Evolutionary conservation across 257 asterid species (phyloP).

Genomic region (Mentha longifolia): DNA sequence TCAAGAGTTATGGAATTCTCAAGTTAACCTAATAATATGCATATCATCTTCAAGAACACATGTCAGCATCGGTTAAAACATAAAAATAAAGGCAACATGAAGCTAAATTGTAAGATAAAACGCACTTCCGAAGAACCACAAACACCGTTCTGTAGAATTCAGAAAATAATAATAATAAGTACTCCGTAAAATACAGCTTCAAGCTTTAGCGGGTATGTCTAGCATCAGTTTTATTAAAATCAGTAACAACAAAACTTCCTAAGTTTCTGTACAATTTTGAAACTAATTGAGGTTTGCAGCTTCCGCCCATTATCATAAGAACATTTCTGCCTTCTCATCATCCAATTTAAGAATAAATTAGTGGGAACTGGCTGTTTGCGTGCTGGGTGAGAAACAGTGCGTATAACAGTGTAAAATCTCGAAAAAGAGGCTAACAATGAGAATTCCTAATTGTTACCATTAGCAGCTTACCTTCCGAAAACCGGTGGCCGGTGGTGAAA

Average conservation of each 20-base stretch:
- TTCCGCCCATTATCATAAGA: background rate
- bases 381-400: conserved; percentile 16
- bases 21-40: conserved; percentile 14
- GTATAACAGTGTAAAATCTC: background rate
- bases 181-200: background rate
- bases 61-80: background rate
- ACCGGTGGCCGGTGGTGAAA: conserved; percentile 42
- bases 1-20: conserved; percentile 20
- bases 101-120: background rate
- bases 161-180: too few species aligned
- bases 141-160: background rate
- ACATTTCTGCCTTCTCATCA: background rate
- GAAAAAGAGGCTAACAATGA: background rate
- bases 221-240: background rate
- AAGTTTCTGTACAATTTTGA: background rate
- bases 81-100: background rate
- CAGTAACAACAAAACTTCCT: conserved; percentile 4
- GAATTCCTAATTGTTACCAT: conserved; percentile 4
- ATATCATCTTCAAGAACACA: background rate
- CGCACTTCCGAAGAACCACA: background rate
- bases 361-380: conserved; percentile 9
- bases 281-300: background rate
- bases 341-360: background rate
- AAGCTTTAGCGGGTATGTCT: conserved; percentile 20
- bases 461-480: conserved; percentile 21